These are phyloP conservation scores for Floccularia luteovirens DNA, from an alignment of 768 basidiomycete species.

Conservation along the genomic window DNA sequence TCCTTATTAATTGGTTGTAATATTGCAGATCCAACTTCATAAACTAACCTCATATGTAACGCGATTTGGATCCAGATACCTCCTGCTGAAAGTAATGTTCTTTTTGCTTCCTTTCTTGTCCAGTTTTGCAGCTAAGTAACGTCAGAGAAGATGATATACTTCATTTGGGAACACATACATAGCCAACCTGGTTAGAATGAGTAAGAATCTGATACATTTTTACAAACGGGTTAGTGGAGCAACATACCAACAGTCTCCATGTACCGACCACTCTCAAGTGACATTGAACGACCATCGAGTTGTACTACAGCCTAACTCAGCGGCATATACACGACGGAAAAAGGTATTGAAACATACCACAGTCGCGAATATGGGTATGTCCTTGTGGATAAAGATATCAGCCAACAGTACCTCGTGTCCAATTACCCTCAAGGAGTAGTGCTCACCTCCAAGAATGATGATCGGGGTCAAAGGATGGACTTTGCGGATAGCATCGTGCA, in stretches of 20 bases:
- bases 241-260: conserved; percentile 84
- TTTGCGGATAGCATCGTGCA: conserved; percentile 67
- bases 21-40: neutral
- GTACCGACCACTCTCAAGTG: conserved; percentile 79
- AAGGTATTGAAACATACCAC: conserved; percentile 33
- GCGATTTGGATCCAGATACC: conserved; percentile 78
- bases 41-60: conserved; percentile 60
- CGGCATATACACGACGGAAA: neutral
- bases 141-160: neutral
- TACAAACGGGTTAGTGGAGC: neutral
- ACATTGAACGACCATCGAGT: conserved; percentile 69
- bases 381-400: neutral
- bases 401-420: neutral
- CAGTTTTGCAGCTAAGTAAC: conserved; percentile 37
- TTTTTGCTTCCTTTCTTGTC: conserved; percentile 27
- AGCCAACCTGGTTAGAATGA: conserved; percentile 42
- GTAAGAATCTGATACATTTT: too few relatives aligned
- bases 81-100: conserved; percentile 55
- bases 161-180: conserved; percentile 32
- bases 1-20: neutral
- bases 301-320: conserved; percentile 31
- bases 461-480: conserved; percentile 75
- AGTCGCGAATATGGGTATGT: conserved; percentile 73
- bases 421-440: neutral
- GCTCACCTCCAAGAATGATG: conserved; percentile 67